These are phyloP conservation scores for Onygenales sp. DNA, from an alignment of 2,329 filamentous ascomycete genomes.

Conservation along the genomic window DNA sequence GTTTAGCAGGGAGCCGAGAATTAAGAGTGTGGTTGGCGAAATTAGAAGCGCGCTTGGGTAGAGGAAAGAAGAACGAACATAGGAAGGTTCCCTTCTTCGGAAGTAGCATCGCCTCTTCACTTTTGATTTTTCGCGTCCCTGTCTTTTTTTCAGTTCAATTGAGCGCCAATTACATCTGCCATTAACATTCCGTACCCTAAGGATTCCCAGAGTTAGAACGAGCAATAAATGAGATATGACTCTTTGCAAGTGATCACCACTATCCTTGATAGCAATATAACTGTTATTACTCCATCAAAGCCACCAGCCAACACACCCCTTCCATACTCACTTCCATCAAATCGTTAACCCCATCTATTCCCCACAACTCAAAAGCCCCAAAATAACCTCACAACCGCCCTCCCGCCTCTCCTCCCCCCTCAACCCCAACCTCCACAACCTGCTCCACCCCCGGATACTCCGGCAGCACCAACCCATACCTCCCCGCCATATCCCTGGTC, in stretches of 20 bases:
- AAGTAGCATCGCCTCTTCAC: neutral
- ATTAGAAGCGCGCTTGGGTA: constrained; percentile 39
- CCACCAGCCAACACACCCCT: too few species aligned
- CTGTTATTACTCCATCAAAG: too few species aligned
- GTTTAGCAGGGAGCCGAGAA: constrained; percentile 49
- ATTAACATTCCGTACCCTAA: neutral
- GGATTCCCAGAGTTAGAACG: neutral
- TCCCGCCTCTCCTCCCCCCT: constrained; percentile 23
- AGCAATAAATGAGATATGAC: neutral
- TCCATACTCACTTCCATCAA: too few species aligned
- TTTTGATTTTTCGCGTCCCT: neutral
- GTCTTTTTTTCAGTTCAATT: neutral
- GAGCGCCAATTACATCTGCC: neutral
- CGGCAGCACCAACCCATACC: constrained; percentile 77
- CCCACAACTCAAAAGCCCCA: neutral
- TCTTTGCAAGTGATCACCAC: neutral
- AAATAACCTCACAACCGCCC: constrained; percentile 21
- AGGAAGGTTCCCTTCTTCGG: neutral
- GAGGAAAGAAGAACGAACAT: neutral
- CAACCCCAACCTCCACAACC: constrained; percentile 61
- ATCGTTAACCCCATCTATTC: neutral
- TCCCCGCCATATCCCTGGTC: constrained; percentile 64
- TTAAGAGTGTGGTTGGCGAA: constrained; percentile 51
- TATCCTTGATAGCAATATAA: too few species aligned
- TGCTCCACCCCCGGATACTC: constrained; percentile 81